Evolutionary conservation across 176 grass and related monocot species (phyloP).

Genomic region (Aegilops speltoides): DNA sequence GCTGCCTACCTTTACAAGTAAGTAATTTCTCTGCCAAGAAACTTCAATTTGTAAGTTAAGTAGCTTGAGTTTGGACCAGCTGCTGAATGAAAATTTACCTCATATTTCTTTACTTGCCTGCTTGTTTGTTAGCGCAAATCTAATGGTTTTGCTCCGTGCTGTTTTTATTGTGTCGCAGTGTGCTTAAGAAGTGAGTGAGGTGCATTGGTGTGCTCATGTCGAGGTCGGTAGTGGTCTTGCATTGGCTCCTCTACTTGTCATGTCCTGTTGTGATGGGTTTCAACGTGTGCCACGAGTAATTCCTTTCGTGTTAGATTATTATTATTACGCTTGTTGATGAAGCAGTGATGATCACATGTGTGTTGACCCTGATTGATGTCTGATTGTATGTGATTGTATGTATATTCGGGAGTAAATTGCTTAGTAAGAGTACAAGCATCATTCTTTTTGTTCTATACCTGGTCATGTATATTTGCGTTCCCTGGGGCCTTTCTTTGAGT

Average conservation of each 20-base stretch:
- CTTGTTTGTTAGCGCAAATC: background rate
- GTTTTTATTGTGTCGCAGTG: slow-evolving; percentile 31
- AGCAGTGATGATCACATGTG: background rate
- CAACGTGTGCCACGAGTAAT: no score
- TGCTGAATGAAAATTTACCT: background rate
- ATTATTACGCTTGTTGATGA: background rate
- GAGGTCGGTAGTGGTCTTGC: background rate
- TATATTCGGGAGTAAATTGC: slow-evolving; percentile 34
- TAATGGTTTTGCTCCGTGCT: background rate
- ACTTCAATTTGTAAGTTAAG: background rate
- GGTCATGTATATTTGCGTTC: slow-evolving; percentile 17
- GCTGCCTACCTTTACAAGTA: slow-evolving; percentile 90
- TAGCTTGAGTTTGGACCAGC: background rate
- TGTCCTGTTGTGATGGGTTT: background rate
- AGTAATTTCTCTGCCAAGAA: slow-evolving; percentile 26
- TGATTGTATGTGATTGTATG: slow-evolving; percentile 44
- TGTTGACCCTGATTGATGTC: background rate
- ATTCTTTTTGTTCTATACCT: slow-evolving; percentile 12
- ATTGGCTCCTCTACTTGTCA: background rate
- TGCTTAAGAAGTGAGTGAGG: slow-evolving; percentile 74
- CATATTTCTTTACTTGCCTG: background rate
- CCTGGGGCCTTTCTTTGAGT: background rate
- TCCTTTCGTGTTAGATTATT: slow-evolving; percentile 11
- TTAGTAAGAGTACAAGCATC: slow-evolving; percentile 3
- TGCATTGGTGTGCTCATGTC: background rate